A percentile compares a stretch with the other conserved stretches of the same genome.
These are phyloP conservation scores for Flaveria robusta DNA, from an alignment of 129 eudicot genomes.

Conservation along the genomic window DNA sequence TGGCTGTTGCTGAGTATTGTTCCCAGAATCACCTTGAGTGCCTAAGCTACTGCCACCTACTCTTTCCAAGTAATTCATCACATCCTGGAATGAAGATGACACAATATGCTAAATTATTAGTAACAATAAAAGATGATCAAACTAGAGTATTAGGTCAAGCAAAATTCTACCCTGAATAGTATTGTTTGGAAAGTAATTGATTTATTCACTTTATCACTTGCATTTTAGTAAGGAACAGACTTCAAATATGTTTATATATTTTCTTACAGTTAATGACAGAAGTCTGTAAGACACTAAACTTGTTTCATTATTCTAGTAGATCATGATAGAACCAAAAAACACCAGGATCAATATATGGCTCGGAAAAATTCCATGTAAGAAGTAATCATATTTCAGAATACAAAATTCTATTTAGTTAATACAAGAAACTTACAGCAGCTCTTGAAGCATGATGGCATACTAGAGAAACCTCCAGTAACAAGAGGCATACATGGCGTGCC, in stretches of 20 bases:
- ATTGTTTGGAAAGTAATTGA: not conserved
- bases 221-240: not conserved
- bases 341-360: not conserved
- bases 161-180: not conserved
- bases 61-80: constrained; percentile 74
- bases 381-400: not conserved
- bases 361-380: constrained; percentile 11
- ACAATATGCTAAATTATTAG: not conserved
- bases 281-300: not conserved
- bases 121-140: not conserved
- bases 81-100: constrained; percentile 52
- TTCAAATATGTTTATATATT: not conserved
- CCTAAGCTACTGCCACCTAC: constrained; percentile 50
- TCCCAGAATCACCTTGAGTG: constrained; percentile 67
- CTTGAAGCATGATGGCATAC: constrained; percentile 61
- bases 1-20: constrained; percentile 49
- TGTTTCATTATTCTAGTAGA: constrained; percentile 8
- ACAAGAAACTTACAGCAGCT: constrained; percentile 68
- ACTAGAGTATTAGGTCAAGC: constrained; percentile 12
- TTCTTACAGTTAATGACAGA: constrained; percentile 11
- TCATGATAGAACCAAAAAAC: constrained; percentile 13
- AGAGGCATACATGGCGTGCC: constrained; percentile 79
- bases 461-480: constrained; percentile 85
- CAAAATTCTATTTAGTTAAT: constrained; percentile 22
- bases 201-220: not conserved